These are phyloP conservation scores for Endoconidiophora laricicola DNA, from an alignment of 2,329 filamentous ascomycete species.

Conservation along the genomic window DNA sequence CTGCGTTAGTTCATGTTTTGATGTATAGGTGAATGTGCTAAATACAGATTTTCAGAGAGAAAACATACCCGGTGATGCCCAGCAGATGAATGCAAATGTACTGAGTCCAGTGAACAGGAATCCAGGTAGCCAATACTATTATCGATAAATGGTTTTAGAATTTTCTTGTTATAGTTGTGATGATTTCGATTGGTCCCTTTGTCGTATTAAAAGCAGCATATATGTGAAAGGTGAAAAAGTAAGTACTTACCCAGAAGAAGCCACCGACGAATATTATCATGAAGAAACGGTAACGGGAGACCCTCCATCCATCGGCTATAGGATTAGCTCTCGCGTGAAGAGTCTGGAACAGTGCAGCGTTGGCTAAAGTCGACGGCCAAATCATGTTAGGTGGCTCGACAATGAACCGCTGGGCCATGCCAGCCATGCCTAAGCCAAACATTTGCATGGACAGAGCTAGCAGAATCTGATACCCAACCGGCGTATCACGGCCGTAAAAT, in stretches of 20 bases:
- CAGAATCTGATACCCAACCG: constrained; percentile 36
- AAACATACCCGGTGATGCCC: constrained; percentile 31
- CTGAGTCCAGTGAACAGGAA: constrained; percentile 28
- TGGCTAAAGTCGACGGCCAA: constrained; percentile 39
- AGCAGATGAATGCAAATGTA: constrained; percentile 45
- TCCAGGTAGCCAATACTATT: constrained; percentile 35
- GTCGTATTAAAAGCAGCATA: too few relatives aligned
- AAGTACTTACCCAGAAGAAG: constrained; percentile 24
- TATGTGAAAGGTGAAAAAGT: constrained; percentile 19
- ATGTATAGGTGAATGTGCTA: not conserved
- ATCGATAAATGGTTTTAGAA: too few relatives aligned
- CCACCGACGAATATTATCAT: constrained; percentile 35
- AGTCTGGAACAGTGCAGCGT: constrained; percentile 33
- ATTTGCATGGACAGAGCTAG: constrained; percentile 37
- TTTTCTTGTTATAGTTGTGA: too few relatives aligned
- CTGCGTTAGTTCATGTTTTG: not conserved
- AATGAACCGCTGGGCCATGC: constrained; percentile 35
- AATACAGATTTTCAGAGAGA: not conserved
- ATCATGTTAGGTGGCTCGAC: constrained; percentile 40
- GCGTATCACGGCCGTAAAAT: constrained; percentile 39
- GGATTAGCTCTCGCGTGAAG: constrained; percentile 32
- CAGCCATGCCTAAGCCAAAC: constrained; percentile 40
- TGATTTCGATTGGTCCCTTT: too few relatives aligned
- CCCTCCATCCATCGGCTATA: constrained; percentile 39
- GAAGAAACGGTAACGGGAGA: constrained; percentile 47